phyloP scores from a whole-genome alignment of 2,329 filamentous ascomycete genomes.

The Phyllachora maydis region DNA sequence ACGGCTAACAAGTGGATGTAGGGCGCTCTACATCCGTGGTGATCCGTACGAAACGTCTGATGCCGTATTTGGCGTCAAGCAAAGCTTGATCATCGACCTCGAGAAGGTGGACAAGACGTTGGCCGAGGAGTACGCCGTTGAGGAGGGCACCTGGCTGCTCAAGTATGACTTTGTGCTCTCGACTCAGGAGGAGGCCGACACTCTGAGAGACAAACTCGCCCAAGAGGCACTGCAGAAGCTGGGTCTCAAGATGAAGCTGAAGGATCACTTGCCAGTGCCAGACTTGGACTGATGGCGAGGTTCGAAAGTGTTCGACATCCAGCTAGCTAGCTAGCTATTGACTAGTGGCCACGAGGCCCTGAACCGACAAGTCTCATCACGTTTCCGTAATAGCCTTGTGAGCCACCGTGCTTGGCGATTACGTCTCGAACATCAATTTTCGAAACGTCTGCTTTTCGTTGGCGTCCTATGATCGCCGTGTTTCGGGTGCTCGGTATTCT shows the following conservation, averaged over 20 bases:
- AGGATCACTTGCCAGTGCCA: constrained; percentile 58
- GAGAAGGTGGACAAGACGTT: constrained; percentile 27
- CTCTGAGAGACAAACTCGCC: constrained; percentile 42
- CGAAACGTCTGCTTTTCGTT: constrained; percentile 8
- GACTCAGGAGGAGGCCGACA: constrained; percentile 44
- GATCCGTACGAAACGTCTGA: constrained; percentile 71
- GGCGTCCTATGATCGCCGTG: constrained; percentile 54
- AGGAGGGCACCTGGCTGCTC: constrained; percentile 40
- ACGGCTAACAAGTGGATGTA: too few species aligned
- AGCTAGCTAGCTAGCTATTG: too few species aligned
- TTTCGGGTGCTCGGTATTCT: constrained; percentile 88
- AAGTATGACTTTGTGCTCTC: constrained; percentile 64
- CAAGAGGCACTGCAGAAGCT: constrained; percentile 44
- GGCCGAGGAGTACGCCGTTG: constrained; percentile 39
- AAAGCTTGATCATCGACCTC: constrained; percentile 50
- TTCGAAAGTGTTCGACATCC: not conserved
- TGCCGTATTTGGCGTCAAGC: constrained; percentile 73
- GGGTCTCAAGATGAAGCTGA: constrained; percentile 49
- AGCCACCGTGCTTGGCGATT: constrained; percentile 29
- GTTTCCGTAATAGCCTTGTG: constrained; percentile 34
- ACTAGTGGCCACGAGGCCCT: too few species aligned
- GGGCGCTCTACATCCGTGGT: constrained; percentile 55
- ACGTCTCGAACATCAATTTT: constrained; percentile 21
- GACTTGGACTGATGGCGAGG: constrained; percentile 25
- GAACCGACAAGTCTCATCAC: constrained; percentile 38